A percentile compares a stretch with the other conserved stretches of the same genome.
Conservation (phyloP, 2,329 filamentous ascomycete species). For the Verticillium dahliae region DNA sequence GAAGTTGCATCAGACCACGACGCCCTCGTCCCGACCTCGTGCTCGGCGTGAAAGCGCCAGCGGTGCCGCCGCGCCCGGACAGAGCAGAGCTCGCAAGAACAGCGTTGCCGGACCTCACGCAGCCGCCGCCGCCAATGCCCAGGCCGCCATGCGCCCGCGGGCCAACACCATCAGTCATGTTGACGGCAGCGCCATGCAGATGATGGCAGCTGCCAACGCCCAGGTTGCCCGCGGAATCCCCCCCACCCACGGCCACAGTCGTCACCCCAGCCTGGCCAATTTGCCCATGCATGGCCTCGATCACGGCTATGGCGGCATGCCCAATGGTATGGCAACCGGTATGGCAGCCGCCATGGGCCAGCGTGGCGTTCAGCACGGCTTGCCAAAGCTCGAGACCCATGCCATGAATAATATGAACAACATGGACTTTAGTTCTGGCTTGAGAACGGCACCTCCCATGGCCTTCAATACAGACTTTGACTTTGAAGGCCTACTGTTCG, state of each 20-base stretch:
- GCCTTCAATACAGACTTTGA: slow-evolving; percentile 62
- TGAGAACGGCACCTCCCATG: slow-evolving; percentile 71
- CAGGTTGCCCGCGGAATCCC: slow-evolving; percentile 39
- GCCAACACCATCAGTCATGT: slow-evolving; percentile 97
- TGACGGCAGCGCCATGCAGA: slow-evolving; percentile 67
- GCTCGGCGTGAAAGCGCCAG: slow-evolving; percentile 87
- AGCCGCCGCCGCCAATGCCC: slow-evolving; percentile 34
- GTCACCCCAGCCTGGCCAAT: slow-evolving; percentile 69
- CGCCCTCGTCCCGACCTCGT: slow-evolving; percentile 77
- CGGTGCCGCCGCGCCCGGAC: slow-evolving; percentile 52
- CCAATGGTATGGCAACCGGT: slow-evolving; percentile 26
- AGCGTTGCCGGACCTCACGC: slow-evolving; percentile 62
- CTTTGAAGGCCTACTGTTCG: slow-evolving; percentile 65
- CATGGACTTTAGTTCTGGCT: slow-evolving; percentile 58
- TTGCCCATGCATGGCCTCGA: slow-evolving; percentile 52
- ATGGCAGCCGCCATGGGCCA: slow-evolving; percentile 66
- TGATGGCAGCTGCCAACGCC: slow-evolving; percentile 57
- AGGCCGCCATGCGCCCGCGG: slow-evolving; percentile 69
- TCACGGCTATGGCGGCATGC: slow-evolving; percentile 55
- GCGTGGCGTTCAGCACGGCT: slow-evolving; percentile 58
- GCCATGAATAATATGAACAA: slow-evolving; percentile 43
- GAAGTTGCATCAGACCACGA: slow-evolving; percentile 92
- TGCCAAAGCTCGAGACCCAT: slow-evolving; percentile 80
- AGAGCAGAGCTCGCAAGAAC: slow-evolving; percentile 82
- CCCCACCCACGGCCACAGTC: slow-evolving; percentile 47